These are phyloP conservation scores for Isoetes engelmannii DNA, from an alignment of 83 land plant species.

Conservation along the genomic window DNA sequence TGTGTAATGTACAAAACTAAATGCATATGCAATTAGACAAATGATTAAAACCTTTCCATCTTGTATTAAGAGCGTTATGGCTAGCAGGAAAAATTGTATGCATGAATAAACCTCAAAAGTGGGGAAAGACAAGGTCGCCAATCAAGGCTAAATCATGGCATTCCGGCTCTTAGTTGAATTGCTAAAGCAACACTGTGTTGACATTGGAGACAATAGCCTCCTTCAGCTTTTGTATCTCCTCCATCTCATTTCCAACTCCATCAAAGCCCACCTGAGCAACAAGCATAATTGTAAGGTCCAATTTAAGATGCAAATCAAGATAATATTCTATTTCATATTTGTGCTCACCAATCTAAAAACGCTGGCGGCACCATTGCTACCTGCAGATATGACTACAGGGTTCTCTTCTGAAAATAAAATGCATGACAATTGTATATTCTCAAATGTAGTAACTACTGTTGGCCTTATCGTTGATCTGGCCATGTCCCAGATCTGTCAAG, in stretches of 20 bases:
- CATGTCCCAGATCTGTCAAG: conserved; percentile 36
- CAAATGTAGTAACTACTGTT: conserved; percentile 19
- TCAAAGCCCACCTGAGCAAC: conserved; percentile 20
- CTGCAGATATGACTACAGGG: conserved; percentile 26
- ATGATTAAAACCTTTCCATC: too few species aligned
- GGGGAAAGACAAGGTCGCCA: too few species aligned
- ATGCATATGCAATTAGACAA: too few species aligned
- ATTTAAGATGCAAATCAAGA: not conserved
- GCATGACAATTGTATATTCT: conserved; percentile 24
- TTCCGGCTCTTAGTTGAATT: too few species aligned
- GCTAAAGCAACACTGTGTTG: conserved; percentile 4
- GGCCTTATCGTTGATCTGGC: conserved; percentile 38
- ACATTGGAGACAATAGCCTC: conserved; percentile 19
- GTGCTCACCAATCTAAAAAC: conserved; percentile 31
- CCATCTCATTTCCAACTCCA: conserved; percentile 9
- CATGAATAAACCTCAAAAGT: too few species aligned
- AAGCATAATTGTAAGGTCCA: not conserved
- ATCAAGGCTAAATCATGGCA: too few species aligned
- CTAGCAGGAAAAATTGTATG: too few species aligned
- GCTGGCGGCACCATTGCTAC: conserved; percentile 26
- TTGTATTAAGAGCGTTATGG: too few species aligned
- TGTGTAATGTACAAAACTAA: too few species aligned
- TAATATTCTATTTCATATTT: not conserved
- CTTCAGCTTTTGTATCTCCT: conserved; percentile 22
- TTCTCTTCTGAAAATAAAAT: conserved; percentile 28